phyloP scores from a whole-genome alignment of 1,284 basidiomycete species.

The Ceratobasidium sp. region DNA sequence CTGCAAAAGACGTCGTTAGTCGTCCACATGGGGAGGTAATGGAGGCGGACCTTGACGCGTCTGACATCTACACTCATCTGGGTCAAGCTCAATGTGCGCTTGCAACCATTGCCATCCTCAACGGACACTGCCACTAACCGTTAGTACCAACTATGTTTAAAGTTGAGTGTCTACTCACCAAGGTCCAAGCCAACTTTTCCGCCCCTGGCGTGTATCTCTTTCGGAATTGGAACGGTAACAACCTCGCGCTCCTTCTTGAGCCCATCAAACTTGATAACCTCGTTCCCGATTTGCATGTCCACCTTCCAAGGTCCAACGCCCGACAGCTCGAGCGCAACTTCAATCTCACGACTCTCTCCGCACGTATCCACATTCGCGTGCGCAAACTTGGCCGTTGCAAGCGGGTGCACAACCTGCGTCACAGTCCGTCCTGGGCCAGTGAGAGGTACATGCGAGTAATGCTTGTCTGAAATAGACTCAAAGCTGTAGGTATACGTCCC shows the following conservation, averaged over 20 bases:
- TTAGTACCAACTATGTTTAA: background rate
- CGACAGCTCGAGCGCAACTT: slow-evolving; percentile 80
- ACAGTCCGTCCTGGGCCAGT: slow-evolving; percentile 74
- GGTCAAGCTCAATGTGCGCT: slow-evolving; percentile 74
- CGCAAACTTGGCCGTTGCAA: slow-evolving; percentile 79
- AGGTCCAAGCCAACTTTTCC: slow-evolving; percentile 83
- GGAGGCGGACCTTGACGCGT: slow-evolving; percentile 66
- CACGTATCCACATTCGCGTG: slow-evolving; percentile 64
- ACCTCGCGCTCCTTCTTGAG: slow-evolving; percentile 60
- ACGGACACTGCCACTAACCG: slow-evolving; percentile 67
- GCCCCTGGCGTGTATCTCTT: slow-evolving; percentile 69
- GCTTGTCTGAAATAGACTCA: slow-evolving; percentile 77
- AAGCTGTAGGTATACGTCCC: slow-evolving; percentile 92
- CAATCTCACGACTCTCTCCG: slow-evolving; percentile 68
- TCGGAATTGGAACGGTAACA: slow-evolving; percentile 70
- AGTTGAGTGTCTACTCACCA: slow-evolving; percentile 53
- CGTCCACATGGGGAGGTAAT: background rate
- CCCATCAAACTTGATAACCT: slow-evolving; percentile 61
- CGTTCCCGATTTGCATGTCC: slow-evolving; percentile 74
- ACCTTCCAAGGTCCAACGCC: slow-evolving; percentile 89
- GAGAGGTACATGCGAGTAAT: slow-evolving; percentile 72
- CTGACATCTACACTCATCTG: slow-evolving; percentile 90
- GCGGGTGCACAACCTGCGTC: slow-evolving; percentile 85
- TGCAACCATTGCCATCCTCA: slow-evolving; percentile 89
- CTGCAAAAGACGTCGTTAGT: slow-evolving; percentile 50